Evolutionary conservation across 1,139 yeast species (phyloP), one percentile per base, ranked within the genome.

Genomic region (Geotrichum bryndzae): DNA sequence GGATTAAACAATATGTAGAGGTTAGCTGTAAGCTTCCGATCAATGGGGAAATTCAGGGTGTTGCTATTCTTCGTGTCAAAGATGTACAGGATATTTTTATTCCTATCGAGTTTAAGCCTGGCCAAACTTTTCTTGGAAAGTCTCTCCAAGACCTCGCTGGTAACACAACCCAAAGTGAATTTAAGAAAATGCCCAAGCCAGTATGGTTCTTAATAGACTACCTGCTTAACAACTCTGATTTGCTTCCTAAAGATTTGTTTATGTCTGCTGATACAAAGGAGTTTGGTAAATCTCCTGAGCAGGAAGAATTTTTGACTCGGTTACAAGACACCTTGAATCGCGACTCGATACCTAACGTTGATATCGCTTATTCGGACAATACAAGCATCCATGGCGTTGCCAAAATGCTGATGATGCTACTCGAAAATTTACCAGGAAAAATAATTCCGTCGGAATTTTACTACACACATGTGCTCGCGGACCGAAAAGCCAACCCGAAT

Each of bases 351-450:
- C 22, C 48, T 10, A 7, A 10, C 48, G n/a, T 41, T 41, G 48
- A 41, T 15, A n/a, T 41, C 8, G n/a, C 48, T n/a, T 5, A n/a
- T 1, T 18, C 48, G 18, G 18, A 41, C 23, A n/a, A 15, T 23
- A 50, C 8, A 15, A 55, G 75, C 1, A 62, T 67, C 0, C 68
- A 68, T 31, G 71, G 77, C 0, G 77, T 75, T 1, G 72, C 74
- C 1, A 68, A 68, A 35, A 70, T 69, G 41, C 69, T 75, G 18
- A 41, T 77, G 10, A 62, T 75, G 2, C 58, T 80, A 7, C 65
- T 80, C 62, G 66, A 69, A 29, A 72, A 74, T 61, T 64, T 79
- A 13, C 76, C 78, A 22, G 80, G 77, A 22, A 80, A 80, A 2
- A 69, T 80, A 8, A 72, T 80, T 18, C 74, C 80, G 0, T 68